Conservation (phyloP, 1,284 basidiomycete genomes). For the Takashimella koratensis region DNA sequence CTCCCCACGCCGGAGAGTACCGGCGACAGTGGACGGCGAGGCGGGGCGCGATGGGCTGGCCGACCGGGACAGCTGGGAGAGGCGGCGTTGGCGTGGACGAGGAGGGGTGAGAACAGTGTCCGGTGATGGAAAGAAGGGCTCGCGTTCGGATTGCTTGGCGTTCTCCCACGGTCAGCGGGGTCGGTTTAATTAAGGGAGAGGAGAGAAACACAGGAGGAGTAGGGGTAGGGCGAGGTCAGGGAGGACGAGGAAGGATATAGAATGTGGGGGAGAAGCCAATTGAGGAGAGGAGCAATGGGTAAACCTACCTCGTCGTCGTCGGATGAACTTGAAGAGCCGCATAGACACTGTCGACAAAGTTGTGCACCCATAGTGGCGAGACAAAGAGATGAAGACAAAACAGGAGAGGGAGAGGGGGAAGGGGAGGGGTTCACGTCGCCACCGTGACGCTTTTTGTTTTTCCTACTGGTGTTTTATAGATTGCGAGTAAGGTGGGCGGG, state of each 20-base stretch:
- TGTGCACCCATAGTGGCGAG: background rate
- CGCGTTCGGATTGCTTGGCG: constrained; percentile 9
- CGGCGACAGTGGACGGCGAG: background rate
- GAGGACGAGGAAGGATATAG: background rate
- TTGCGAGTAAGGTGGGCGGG: no score
- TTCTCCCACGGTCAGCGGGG: background rate
- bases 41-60: background rate
- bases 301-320: constrained; percentile 2
- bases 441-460: no score
- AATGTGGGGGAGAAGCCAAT: constrained; percentile 2
- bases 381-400: background rate
- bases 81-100: constrained; percentile 7
- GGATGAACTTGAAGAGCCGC: background rate
- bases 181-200: background rate
- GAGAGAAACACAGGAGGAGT: background rate
- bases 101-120: constrained; percentile 14
- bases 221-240: background rate
- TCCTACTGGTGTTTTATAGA: no score
- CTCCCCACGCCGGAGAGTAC: background rate
- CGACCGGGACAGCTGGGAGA: constrained; percentile 2
- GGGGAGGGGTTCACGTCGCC: background rate
- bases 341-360: background rate
- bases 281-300: constrained; percentile 1
- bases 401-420: background rate
- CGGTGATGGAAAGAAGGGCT: constrained; percentile 14